These are phyloP conservation scores for Helenozyma baotianmanensis DNA, from an alignment of 805 yeast genomes.

Conservation along the genomic window DNA sequence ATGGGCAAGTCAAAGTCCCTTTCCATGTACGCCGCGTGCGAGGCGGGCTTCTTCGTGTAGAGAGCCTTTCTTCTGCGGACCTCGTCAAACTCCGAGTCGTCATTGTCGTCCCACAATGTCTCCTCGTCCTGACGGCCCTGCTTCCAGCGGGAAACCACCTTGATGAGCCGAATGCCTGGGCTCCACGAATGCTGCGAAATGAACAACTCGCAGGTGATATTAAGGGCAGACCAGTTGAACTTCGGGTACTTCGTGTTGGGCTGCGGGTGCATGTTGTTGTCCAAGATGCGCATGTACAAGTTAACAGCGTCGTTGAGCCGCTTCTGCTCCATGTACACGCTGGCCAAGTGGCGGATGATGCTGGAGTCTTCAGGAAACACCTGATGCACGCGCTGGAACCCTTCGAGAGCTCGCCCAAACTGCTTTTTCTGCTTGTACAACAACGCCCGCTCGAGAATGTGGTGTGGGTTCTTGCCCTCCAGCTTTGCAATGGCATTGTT, in stretches of 20 bases:
- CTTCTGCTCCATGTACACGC: slow-evolving; percentile 49
- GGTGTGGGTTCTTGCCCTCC: slow-evolving; percentile 23
- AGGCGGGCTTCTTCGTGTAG: slow-evolving; percentile 4
- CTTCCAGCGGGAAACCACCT: slow-evolving; percentile 77
- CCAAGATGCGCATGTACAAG: slow-evolving; percentile 60
- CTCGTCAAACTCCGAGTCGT: slow-evolving; percentile 82
- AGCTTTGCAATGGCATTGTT: slow-evolving; percentile 53
- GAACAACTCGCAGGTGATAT: slow-evolving; percentile 76
- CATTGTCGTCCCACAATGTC: slow-evolving; percentile 56
- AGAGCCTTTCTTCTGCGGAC: slow-evolving; percentile 37
- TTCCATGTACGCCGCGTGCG: slow-evolving; percentile 12
- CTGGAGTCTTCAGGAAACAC: slow-evolving; percentile 55
- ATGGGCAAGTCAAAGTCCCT: slow-evolving; percentile 58
- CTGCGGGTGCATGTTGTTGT: slow-evolving; percentile 46
- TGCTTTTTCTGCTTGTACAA: slow-evolving; percentile 64
- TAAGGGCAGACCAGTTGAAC: slow-evolving; percentile 87
- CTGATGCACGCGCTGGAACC: slow-evolving; percentile 54
- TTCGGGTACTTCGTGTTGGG: slow-evolving; percentile 36
- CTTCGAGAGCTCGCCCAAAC: slow-evolving; percentile 68
- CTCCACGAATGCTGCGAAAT: slow-evolving; percentile 61
- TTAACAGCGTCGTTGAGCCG: slow-evolving; percentile 72
- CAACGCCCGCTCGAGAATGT: slow-evolving; percentile 60
- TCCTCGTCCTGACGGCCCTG: slow-evolving; percentile 58
- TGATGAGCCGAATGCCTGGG: slow-evolving; percentile 61
- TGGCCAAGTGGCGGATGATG: slow-evolving; percentile 54